phyloP scores from a whole-genome alignment of 2,329 filamentous ascomycete species.

The Neonectria hederae region DNA sequence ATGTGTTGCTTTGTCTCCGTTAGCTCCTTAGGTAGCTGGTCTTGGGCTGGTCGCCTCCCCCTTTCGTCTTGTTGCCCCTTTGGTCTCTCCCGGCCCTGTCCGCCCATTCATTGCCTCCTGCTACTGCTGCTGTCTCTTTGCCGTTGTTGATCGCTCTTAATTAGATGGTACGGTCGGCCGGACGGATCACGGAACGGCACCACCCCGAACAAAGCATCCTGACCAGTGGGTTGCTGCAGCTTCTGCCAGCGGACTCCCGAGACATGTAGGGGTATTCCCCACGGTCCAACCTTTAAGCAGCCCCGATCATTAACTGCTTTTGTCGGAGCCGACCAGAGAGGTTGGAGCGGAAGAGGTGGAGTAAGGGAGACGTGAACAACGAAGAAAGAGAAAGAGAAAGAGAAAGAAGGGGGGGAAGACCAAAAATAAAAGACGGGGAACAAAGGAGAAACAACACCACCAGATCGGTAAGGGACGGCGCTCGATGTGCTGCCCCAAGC shows the following conservation, averaged over 20 bases:
- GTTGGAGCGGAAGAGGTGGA: constrained; percentile 11
- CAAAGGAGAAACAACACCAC: constrained; percentile 26
- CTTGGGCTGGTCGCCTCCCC: background rate
- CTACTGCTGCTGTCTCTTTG: background rate
- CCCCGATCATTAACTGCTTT: background rate
- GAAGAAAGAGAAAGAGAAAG: constrained; percentile 11
- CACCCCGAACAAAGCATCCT: constrained; percentile 41
- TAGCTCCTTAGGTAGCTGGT: background rate
- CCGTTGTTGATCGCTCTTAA: constrained; percentile 7
- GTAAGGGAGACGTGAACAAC: background rate
- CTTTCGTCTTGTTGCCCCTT: constrained; percentile 1
- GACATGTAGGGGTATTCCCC: constrained; percentile 39
- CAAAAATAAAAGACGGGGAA: constrained; percentile 15
- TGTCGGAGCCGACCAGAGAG: background rate
- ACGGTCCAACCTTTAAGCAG: constrained; percentile 17
- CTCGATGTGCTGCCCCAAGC: constrained; percentile 29
- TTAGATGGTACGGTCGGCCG: constrained; percentile 28
- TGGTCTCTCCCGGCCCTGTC: background rate
- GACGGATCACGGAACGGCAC: constrained; percentile 26
- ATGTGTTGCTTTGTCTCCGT: constrained; percentile 22
- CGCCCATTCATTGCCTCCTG: background rate
- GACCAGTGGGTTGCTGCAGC: constrained; percentile 21
- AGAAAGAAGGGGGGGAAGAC: constrained; percentile 6
- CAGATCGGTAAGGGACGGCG: constrained; percentile 35
- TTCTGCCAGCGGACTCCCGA: constrained; percentile 34